phyloP scores from a whole-genome alignment of 768 basidiomycete species.

The Tremella mesenterica region DNA sequence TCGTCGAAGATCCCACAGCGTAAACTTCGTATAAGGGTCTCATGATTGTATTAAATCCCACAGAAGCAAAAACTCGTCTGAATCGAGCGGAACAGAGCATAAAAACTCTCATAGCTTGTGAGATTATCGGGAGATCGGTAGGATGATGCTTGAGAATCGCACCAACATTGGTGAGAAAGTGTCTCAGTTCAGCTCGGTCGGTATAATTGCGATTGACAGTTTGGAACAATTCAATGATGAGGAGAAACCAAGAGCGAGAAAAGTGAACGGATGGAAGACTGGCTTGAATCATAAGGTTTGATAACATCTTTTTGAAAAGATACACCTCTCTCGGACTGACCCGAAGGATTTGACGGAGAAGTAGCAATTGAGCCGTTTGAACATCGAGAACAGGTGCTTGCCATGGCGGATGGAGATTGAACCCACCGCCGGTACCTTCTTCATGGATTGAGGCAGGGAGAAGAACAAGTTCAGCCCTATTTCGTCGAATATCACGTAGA shows the following conservation, averaged over 20 bases:
- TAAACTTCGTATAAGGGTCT: constrained; percentile 19
- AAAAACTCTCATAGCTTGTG: constrained; percentile 29
- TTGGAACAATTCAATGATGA: constrained; percentile 21
- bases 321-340: constrained; percentile 33
- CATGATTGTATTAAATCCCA: constrained; percentile 29
- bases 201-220: constrained; percentile 34
- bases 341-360: constrained; percentile 18
- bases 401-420: constrained; percentile 35
- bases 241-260: constrained; percentile 27
- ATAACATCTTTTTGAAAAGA: constrained; percentile 36
- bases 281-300: constrained; percentile 28
- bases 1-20: constrained; percentile 10
- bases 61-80: constrained; percentile 28
- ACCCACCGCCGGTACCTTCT: constrained; percentile 34
- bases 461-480: constrained; percentile 29
- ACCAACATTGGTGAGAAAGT: constrained; percentile 25
- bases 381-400: constrained; percentile 17
- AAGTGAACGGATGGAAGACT: constrained; percentile 21
- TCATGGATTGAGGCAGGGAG: constrained; percentile 37
- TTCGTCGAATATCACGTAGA: constrained; percentile 30
- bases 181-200: constrained; percentile 33
- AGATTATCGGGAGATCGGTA: constrained; percentile 18
- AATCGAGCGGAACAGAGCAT: constrained; percentile 36
- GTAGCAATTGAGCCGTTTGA: constrained; percentile 28
- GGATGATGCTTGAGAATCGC: constrained; percentile 20